Percentiles rank a stretch among this genome's conserved stretches.
Evolutionary conservation across 2,329 filamentous ascomycete species (phyloP).

Genomic region (Periconia sp.): DNA sequence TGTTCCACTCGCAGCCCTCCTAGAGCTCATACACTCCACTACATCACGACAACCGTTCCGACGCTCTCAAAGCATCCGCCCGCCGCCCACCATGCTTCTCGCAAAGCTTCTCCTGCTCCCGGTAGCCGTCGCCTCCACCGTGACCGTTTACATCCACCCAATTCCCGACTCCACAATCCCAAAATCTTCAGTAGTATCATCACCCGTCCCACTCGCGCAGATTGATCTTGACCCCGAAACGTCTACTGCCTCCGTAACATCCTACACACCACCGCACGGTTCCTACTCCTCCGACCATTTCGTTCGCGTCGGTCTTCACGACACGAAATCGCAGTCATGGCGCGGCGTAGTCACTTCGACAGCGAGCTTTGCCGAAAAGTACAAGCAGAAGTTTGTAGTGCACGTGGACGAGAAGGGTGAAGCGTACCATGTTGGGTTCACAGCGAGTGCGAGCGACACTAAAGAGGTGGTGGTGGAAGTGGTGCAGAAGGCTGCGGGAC

Average conservation of each 20-base stretch:
- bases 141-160: constrained; percentile 63
- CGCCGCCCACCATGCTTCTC: constrained; percentile 38
- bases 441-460: constrained; percentile 32
- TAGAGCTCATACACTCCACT: too few species aligned
- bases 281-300: constrained; percentile 41
- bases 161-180: constrained; percentile 81
- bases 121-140: constrained; percentile 41
- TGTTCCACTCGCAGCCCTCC: neutral
- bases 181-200: constrained; percentile 58
- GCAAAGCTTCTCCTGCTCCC: constrained; percentile 39
- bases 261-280: constrained; percentile 40
- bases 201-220: constrained; percentile 45
- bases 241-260: constrained; percentile 35
- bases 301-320: constrained; percentile 48
- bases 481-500: constrained; percentile 41
- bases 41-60: too few species aligned
- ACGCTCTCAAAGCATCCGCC: too few species aligned
- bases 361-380: constrained; percentile 44
- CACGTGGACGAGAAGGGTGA: constrained; percentile 48
- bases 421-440: constrained; percentile 50
- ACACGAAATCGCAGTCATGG: constrained; percentile 43
- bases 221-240: constrained; percentile 46
- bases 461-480: constrained; percentile 48
- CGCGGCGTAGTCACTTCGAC: constrained; percentile 50
- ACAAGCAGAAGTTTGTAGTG: constrained; percentile 48